phyloP scores from a whole-genome alignment of 2,329 filamentous ascomycete species.

The Stylonectria norvegica region DNA sequence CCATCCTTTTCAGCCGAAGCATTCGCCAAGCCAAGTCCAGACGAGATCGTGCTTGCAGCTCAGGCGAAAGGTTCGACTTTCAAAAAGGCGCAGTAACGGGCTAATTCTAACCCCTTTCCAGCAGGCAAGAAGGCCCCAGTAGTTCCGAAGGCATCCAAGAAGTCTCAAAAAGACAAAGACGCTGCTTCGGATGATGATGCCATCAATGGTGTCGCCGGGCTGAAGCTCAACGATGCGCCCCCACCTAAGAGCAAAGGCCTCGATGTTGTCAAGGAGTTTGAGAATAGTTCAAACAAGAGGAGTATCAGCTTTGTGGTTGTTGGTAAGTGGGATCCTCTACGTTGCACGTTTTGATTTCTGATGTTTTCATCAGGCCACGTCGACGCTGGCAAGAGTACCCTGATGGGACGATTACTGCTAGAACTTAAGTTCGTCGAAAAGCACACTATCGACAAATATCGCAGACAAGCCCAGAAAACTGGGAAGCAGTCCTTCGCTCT shows the following conservation, averaged over 20 bases:
- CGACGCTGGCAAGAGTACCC: slow-evolving; percentile 93
- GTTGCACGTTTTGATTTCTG: too few relatives aligned
- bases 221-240: slow-evolving; percentile 50
- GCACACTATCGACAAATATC: slow-evolving; percentile 81
- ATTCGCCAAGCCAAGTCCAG: slow-evolving; percentile 84
- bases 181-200: slow-evolving; percentile 23
- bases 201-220: slow-evolving; percentile 29
- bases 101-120: slow-evolving; percentile 52
- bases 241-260: slow-evolving; percentile 72
- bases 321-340: slow-evolving; percentile 53
- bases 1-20: slow-evolving; percentile 53
- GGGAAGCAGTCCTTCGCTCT: slow-evolving; percentile 95
- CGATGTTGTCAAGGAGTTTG: slow-evolving; percentile 77
- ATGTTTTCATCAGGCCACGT: slow-evolving; percentile 71
- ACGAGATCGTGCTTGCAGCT: slow-evolving; percentile 82
- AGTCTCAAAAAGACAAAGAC: slow-evolving; percentile 37
- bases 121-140: slow-evolving; percentile 50
- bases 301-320: slow-evolving; percentile 90
- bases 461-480: slow-evolving; percentile 82
- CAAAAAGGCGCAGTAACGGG: slow-evolving; percentile 47
- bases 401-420: slow-evolving; percentile 91
- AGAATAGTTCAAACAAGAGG: slow-evolving; percentile 71
- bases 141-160: slow-evolving; percentile 36
- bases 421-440: slow-evolving; percentile 87
- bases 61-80: slow-evolving; percentile 82